These are phyloP conservation scores for Phytophthora pinifolia DNA, from an alignment of 352 stramenopile species.

Conservation along the genomic window DNA sequence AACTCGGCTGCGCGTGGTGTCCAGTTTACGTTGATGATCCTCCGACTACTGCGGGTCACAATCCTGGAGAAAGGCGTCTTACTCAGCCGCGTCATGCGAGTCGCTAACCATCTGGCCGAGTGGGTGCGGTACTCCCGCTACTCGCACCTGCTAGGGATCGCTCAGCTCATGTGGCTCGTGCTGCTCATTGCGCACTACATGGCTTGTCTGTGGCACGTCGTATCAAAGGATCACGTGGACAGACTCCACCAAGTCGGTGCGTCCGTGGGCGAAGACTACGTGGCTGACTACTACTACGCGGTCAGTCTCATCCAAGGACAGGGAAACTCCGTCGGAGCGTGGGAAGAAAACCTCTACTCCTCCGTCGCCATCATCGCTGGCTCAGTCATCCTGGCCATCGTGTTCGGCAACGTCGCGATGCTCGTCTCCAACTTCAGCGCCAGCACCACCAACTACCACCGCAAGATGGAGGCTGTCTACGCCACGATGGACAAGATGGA, in stretches of 20 bases:
- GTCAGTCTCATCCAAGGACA: conserved; percentile 53
- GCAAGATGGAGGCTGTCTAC: conserved; percentile 63
- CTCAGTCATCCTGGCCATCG: conserved; percentile 47
- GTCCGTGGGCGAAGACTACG: conserved; percentile 32
- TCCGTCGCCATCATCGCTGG: conserved; percentile 41
- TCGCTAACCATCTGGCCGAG: conserved; percentile 25
- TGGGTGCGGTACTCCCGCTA: conserved; percentile 32
- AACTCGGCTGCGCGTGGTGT: background rate
- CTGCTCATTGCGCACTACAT: conserved; percentile 47
- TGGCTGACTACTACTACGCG: conserved; percentile 38
- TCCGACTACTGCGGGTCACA: conserved; percentile 1
- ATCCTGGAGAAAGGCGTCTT: conserved; percentile 9
- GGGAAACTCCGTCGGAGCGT: conserved; percentile 15
- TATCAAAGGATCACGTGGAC: too few species aligned
- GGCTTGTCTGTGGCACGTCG: conserved; percentile 43
- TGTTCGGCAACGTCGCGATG: conserved; percentile 61
- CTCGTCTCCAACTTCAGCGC: conserved; percentile 58
- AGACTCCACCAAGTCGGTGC: too few species aligned
- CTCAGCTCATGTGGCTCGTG: conserved; percentile 34
- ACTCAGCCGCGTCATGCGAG: conserved; percentile 15
- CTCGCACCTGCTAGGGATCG: conserved; percentile 34
- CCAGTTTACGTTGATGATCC: conserved; percentile 17
- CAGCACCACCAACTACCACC: conserved; percentile 47
- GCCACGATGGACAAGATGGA: conserved; percentile 53
- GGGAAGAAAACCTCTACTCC: conserved; percentile 34